Evolutionary conservation across 1,284 basidiomycete genomes (phyloP), one percentile per base, ranked within the genome.

Genomic region (Gyrodon tennesseensis): DNA sequence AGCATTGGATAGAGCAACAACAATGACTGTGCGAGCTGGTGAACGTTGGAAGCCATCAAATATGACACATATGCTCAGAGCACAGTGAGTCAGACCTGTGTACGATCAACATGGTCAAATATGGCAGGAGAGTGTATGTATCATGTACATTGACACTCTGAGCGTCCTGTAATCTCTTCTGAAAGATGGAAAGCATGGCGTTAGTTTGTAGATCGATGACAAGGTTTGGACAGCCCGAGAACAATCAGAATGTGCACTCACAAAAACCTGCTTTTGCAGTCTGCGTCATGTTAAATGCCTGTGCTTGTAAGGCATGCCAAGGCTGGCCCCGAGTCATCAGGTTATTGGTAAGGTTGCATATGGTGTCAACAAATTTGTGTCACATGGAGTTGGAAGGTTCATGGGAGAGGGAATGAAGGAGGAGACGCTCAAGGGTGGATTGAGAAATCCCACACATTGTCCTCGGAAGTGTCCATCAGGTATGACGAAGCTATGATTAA

Each of bases 401-500:
- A 61, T 87, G 82, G 1, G 82, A 78, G 31, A 91, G 80, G 1
- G 87, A 85, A 67, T 88, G 85, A 2, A 92, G 81, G 25, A 92
- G 82, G 11, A 90, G 82, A 16, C 86, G 82, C 71, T 92, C 90
- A 57, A 92, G 83, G 4, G 86, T 86, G 7, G 81, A 3, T 19
- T 7, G 15, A 25, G 34, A 56, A 62, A 51, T 69, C 15, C 77
- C 84, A 62, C 70, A 89, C 90, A 86, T 72, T 86, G 86, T 70
- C 89, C 87, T 61, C 86, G 79, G 78, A 90, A 92, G 6, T 89
- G 80, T 40, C 89, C 90, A 4, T 90, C 94, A 15, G 95, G 94
- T 48, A 97, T 86, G 27, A 96, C 91, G 73, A 96, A 93, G 0
- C 92, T 93, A 71, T 96, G 84, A 73, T 96, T 96, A 60, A 96